These are phyloP conservation scores for Skeletonema grethae DNA, from an alignment of 108 stramenopile species.

Conservation along the genomic window DNA sequence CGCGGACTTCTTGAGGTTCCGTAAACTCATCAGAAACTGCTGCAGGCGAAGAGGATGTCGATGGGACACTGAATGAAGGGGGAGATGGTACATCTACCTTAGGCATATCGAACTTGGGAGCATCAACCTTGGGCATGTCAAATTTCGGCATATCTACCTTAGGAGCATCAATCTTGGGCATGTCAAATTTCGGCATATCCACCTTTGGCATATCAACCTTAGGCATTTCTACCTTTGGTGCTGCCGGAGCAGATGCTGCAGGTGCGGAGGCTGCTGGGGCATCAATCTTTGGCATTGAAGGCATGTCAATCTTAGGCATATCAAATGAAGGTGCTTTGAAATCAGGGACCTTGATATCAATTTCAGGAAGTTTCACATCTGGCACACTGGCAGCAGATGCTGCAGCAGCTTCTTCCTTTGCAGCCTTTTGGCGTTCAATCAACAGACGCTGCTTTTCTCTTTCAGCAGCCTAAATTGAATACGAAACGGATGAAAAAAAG, in stretches of 20 bases:
- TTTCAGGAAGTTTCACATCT: constrained; percentile 51
- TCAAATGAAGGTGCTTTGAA: constrained; percentile 30
- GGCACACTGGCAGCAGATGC: constrained; percentile 23
- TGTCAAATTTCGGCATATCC: constrained; percentile 45
- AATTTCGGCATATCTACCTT: constrained; percentile 46
- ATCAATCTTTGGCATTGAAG: constrained; percentile 3
- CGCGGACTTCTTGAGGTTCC: constrained; percentile 79
- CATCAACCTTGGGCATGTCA: constrained; percentile 48
- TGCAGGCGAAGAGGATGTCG: constrained; percentile 21
- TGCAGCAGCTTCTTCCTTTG: constrained; percentile 30
- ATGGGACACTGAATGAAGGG: constrained; percentile 54
- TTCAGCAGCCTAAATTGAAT: constrained; percentile 37
- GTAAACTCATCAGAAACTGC: constrained; percentile 25
- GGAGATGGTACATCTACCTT: constrained; percentile 47
- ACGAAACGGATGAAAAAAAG: no score
- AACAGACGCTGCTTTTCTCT: constrained; percentile 45
- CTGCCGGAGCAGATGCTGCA: no score
- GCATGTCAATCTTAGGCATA: constrained; percentile 53
- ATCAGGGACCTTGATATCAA: constrained; percentile 26
- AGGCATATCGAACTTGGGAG: constrained; percentile 55
- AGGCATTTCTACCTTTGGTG: constrained; percentile 52
- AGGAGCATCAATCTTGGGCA: constrained; percentile 53
- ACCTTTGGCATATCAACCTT: constrained; percentile 45
- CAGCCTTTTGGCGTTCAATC: constrained; percentile 47
- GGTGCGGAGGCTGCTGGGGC: not conserved